phyloP scores from a whole-genome alignment of 805 yeast species.

The Kazachstania psychrophila region DNA sequence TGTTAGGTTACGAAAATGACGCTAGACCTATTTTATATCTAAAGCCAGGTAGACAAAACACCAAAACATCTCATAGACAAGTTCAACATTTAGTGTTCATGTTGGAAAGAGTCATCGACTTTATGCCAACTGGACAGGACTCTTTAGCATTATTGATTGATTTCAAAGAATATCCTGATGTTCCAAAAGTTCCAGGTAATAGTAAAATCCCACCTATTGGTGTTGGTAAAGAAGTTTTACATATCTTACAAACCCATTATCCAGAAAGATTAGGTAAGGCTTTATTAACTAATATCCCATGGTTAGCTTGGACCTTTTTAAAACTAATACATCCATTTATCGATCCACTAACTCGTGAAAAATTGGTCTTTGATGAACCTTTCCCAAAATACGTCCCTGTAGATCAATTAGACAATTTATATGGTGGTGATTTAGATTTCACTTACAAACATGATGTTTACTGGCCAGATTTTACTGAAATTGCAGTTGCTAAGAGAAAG shows the following conservation, averaged over 20 bases:
- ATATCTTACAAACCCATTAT: conserved; percentile 91
- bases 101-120: conserved; percentile 87
- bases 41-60: conserved; percentile 92
- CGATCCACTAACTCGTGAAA: conserved; percentile 90
- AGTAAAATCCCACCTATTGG: conserved; percentile 81
- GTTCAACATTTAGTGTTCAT: conserved; percentile 92
- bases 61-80: conserved; percentile 80
- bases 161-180: conserved; percentile 62
- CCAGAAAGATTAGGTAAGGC: conserved; percentile 96
- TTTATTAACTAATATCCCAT: conserved; percentile 82
- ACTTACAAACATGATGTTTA: conserved; percentile 71
- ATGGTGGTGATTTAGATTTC: conserved; percentile 81
- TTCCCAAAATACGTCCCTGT: conserved; percentile 72
- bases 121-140: conserved; percentile 96
- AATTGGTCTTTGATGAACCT: conserved; percentile 85
- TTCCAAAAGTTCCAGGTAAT: conserved; percentile 43
- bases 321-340: conserved; percentile 91
- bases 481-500: conserved; percentile 50
- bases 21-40: conserved; percentile 87
- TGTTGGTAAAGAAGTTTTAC: conserved; percentile 84
- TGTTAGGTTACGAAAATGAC: conserved; percentile 83
- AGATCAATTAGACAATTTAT: conserved; percentile 72
- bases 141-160: conserved; percentile 85
- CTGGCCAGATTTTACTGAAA: conserved; percentile 61
- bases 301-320: conserved; percentile 86